A percentile compares a stretch with the other conserved stretches of the same genome.
Conservation (phyloP, 108 stramenopile genomes). For the Skeletonema marinoi region DNA sequence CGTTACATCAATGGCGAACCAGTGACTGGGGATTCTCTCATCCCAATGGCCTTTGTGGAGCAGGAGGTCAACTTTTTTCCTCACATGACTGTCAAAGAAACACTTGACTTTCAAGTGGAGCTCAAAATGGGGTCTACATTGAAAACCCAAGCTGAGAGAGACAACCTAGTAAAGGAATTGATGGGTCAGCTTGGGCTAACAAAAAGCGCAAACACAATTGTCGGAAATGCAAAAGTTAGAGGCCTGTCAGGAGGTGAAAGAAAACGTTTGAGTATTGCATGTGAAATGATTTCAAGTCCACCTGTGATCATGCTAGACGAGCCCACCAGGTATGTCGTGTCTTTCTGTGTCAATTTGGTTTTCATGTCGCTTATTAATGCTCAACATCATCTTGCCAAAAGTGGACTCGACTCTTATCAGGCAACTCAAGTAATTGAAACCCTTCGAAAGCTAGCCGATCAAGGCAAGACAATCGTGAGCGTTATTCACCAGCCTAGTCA, state of each 20-base stretch:
- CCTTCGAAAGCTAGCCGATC: conserved; percentile 74
- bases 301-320: conserved; percentile 82
- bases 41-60: conserved; percentile 80
- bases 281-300: conserved; percentile 83
- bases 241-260: conserved; percentile 90
- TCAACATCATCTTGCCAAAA: too few relatives aligned
- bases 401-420: conserved; percentile 79
- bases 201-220: conserved; percentile 83
- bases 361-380: too few relatives aligned
- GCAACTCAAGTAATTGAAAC: conserved; percentile 72
- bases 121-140: conserved; percentile 75
- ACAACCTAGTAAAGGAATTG: conserved; percentile 59
- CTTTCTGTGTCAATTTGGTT: too few relatives aligned
- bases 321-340: conserved; percentile 43
- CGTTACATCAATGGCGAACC: conserved; percentile 71
- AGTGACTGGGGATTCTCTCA: conserved; percentile 62
- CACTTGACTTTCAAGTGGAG: conserved; percentile 77
- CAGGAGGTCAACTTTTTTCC: conserved; percentile 86
- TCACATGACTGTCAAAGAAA: conserved; percentile 90
- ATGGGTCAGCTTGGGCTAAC: conserved; percentile 69
- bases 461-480: conserved; percentile 80
- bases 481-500: conserved; percentile 92
- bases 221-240: conserved; percentile 77
- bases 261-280: conserved; percentile 84
- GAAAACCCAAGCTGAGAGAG: conserved; percentile 61